Percentiles rank a stretch among this genome's conserved stretches.
Evolutionary conservation across 2,329 filamentous ascomycete species (phyloP).

Genomic region (Raffaelea deltoideospora): DNA sequence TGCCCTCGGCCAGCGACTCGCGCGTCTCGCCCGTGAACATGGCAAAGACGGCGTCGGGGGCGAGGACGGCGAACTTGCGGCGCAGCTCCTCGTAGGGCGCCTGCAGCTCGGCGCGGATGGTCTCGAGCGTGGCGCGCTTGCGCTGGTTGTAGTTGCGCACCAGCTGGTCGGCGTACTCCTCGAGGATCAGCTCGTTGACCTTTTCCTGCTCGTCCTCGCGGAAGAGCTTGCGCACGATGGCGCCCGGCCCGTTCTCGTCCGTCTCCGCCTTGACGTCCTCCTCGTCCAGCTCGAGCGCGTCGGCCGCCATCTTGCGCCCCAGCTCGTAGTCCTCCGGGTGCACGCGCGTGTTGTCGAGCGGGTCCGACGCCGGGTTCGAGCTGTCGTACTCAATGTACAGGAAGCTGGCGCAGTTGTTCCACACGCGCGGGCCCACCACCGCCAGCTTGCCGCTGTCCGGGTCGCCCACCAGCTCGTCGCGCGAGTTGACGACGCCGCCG

Average conservation of each 20-base stretch:
- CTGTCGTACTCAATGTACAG: slow-evolving; percentile 77
- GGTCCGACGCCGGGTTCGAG: slow-evolving; percentile 71
- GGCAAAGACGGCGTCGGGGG: slow-evolving; percentile 72
- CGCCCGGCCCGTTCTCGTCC: slow-evolving; percentile 76
- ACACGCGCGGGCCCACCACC: slow-evolving; percentile 79
- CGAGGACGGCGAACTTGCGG: slow-evolving; percentile 57
- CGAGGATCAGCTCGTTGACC: slow-evolving; percentile 88
- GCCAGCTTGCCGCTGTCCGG: slow-evolving; percentile 62
- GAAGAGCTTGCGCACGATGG: slow-evolving; percentile 89
- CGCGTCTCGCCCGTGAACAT: slow-evolving; percentile 92
- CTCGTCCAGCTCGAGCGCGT: slow-evolving; percentile 90
- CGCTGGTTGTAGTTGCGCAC: slow-evolving; percentile 85
- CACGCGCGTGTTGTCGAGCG: slow-evolving; percentile 89
- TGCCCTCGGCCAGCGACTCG: slow-evolving; percentile 69
- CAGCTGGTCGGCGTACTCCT: slow-evolving; percentile 93
- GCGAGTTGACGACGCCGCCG: slow-evolving; percentile 68
- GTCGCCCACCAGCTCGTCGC: slow-evolving; percentile 80
- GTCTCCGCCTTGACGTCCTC: slow-evolving; percentile 94
- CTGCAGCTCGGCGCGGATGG: slow-evolving; percentile 84
- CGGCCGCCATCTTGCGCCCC: slow-evolving; percentile 94
- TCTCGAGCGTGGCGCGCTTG: slow-evolving; percentile 91
- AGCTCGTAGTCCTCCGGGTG: slow-evolving; percentile 98
- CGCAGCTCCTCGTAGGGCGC: slow-evolving; percentile 89
- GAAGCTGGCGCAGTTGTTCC: slow-evolving; percentile 95
- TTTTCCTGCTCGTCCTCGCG: slow-evolving; percentile 87